Evolutionary conservation across 331 rosid species (phyloP).

Genomic region (Acacia pycnantha): DNA sequence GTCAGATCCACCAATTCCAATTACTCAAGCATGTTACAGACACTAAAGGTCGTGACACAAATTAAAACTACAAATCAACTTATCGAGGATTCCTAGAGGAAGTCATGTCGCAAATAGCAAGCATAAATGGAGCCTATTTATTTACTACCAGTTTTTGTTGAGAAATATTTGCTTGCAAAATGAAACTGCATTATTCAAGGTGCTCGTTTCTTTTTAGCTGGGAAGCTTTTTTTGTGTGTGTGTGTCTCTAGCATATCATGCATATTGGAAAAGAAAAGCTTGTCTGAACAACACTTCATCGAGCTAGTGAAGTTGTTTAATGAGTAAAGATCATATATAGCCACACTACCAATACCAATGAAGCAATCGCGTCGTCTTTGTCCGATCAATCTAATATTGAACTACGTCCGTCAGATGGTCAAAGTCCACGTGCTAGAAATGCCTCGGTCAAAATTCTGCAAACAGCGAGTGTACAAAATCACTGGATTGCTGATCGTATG

Average conservation of each 20-base stretch:
- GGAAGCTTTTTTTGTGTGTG: not conserved
- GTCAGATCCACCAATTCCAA: constrained; percentile 66
- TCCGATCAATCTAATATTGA: not conserved
- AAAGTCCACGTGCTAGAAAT: not conserved
- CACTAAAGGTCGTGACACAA: constrained; percentile 11
- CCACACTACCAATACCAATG: not conserved
- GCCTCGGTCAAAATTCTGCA: not conserved
- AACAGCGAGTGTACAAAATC: constrained; percentile 18
- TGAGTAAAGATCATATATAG: too few relatives aligned
- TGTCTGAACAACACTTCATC: not conserved
- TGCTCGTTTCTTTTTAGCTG: not conserved
- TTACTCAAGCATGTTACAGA: constrained; percentile 67
- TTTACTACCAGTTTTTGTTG: not conserved
- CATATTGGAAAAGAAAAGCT: not conserved
- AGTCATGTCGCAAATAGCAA: not conserved
- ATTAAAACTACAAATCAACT: not conserved
- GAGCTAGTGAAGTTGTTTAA: not conserved
- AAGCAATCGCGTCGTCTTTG: not conserved
- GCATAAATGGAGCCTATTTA: not conserved
- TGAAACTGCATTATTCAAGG: not conserved
- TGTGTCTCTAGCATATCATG: not conserved
- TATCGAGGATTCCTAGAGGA: not conserved
- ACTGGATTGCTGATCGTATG: constrained; percentile 63
- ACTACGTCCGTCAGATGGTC: not conserved
- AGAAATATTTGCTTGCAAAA: not conserved